Conservation (phyloP, 345 rosid genomes). For the Lagerstroemia speciosa region DNA sequence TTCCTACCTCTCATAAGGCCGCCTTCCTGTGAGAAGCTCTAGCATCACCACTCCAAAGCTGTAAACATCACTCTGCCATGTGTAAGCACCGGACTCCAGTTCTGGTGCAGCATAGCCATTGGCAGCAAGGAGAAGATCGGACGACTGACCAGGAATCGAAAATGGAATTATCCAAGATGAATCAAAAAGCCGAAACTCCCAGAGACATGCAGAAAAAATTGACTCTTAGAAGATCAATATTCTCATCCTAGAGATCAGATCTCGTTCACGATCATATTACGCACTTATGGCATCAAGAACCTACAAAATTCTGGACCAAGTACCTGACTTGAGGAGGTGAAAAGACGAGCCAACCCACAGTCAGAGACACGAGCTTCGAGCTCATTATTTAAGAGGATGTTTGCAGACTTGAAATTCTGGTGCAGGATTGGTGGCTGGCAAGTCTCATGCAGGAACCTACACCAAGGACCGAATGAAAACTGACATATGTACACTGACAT, state of each 20-base stretch:
- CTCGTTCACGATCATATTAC: too few species aligned
- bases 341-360: conserved; percentile 61
- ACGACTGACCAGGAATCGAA: background rate
- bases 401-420: conserved; percentile 65
- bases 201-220: background rate
- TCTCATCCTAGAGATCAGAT: too few species aligned
- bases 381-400: conserved; percentile 69
- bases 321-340: conserved; percentile 56
- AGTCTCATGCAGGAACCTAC: conserved; percentile 79
- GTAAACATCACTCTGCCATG: conserved; percentile 82
- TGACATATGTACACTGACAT: background rate
- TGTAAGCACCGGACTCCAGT: conserved; percentile 62
- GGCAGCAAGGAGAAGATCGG: conserved; percentile 13
- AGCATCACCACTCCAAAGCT: conserved; percentile 96
- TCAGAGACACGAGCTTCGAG: conserved; percentile 62
- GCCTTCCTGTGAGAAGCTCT: conserved; percentile 82
- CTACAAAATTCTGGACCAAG: background rate
- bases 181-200: background rate
- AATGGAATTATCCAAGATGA: background rate
- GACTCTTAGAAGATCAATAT: too few species aligned
- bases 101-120: conserved; percentile 69
- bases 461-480: background rate
- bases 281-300: background rate
- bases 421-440: conserved; percentile 74
- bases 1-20: conserved; percentile 64